These are phyloP conservation scores for Termitomyces sp. DNA, from an alignment of 768 basidiomycete species.

Conservation along the genomic window DNA sequence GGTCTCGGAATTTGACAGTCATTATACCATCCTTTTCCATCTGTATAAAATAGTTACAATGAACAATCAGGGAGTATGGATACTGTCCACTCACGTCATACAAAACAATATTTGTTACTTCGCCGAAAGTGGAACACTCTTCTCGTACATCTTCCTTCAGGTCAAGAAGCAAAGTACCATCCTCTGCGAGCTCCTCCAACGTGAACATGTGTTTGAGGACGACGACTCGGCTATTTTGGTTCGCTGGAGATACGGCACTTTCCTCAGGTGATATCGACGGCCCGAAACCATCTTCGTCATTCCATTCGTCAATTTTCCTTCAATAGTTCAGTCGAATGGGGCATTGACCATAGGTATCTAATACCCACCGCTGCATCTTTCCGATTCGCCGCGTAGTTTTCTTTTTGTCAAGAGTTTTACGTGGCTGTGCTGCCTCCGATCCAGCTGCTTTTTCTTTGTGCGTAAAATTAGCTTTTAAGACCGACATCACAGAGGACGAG, in stretches of 20 bases:
- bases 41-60: constrained; percentile 35
- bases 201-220: constrained; percentile 97
- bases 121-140: constrained; percentile 85
- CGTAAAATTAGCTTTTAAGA: constrained; percentile 72
- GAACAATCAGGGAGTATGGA: background rate
- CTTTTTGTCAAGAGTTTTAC: constrained; percentile 75
- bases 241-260: constrained; percentile 30
- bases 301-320: constrained; percentile 93
- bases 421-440: constrained; percentile 41
- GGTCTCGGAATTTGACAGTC: constrained; percentile 94
- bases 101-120: constrained; percentile 92
- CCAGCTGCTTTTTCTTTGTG: constrained; percentile 56
- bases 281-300: constrained; percentile 90
- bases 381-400: constrained; percentile 70
- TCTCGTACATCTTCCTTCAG: constrained; percentile 96
- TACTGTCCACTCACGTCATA: constrained; percentile 73
- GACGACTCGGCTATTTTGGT: constrained; percentile 73
- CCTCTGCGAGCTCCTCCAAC: constrained; percentile 78
- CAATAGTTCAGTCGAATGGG: background rate
- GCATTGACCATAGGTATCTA: background rate
- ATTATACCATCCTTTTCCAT: constrained; percentile 92
- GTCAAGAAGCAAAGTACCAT: constrained; percentile 81
- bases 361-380: constrained; percentile 77
- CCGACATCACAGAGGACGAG: constrained; percentile 65
- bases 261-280: constrained; percentile 61